Conservation (phyloP, 2,329 filamentous ascomycete species). For the Penicillium fuscoglaucum region DNA sequence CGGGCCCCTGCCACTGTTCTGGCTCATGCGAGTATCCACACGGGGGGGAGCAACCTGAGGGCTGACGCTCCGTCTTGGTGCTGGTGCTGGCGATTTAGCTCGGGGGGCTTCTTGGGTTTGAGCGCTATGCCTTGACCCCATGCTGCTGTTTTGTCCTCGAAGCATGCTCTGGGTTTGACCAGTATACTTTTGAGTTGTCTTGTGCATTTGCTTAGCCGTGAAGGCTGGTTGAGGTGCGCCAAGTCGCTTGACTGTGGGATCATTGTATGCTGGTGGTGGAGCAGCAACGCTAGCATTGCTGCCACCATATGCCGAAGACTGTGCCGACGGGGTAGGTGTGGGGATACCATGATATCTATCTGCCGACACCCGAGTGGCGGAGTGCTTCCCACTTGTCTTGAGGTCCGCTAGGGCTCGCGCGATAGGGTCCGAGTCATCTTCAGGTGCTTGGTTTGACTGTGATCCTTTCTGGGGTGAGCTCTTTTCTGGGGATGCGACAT, state of each 20-base stretch:
- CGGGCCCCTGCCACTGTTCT: constrained; percentile 43
- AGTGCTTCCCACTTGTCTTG: constrained; percentile 81
- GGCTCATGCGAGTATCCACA: constrained; percentile 40
- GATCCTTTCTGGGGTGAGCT: constrained; percentile 48
- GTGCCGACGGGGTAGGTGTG: constrained; percentile 65
- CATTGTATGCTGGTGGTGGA: constrained; percentile 85
- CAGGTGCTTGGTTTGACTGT: constrained; percentile 41
- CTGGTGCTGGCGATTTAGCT: constrained; percentile 66
- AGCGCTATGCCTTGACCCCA: constrained; percentile 54
- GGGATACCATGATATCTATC: constrained; percentile 93
- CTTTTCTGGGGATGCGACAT: constrained; percentile 77
- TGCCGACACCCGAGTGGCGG: constrained; percentile 82
- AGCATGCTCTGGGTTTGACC: constrained; percentile 82
- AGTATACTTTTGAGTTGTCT: constrained; percentile 85
- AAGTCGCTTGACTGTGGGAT: constrained; percentile 69
- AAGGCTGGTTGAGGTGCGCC: constrained; percentile 89
- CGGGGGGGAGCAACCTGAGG: constrained; percentile 33
- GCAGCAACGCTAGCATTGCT: constrained; percentile 57
- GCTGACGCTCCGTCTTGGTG: constrained; percentile 56
- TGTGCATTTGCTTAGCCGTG: constrained; percentile 92
- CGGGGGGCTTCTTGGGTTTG: constrained; percentile 46
- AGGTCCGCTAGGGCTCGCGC: constrained; percentile 89
- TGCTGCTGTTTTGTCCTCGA: constrained; percentile 39
- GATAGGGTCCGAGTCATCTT: constrained; percentile 79
- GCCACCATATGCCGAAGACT: constrained; percentile 38